These are phyloP conservation scores for Aphanomyces euteiches DNA, from an alignment of 352 stramenopile genomes.

Conservation along the genomic window DNA sequence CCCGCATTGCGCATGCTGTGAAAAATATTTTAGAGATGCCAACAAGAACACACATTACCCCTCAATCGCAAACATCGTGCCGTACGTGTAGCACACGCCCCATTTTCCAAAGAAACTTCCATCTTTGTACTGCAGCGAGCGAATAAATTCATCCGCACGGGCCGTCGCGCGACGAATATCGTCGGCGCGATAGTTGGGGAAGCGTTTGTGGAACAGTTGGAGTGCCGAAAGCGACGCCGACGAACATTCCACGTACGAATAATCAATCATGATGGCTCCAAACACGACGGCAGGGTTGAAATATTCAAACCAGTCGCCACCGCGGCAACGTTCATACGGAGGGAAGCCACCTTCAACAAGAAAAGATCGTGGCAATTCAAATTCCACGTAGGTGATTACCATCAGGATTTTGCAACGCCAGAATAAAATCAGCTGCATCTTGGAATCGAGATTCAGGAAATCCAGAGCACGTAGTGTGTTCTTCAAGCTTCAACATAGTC, in stretches of 20 bases:
- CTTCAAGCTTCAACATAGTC: conserved; percentile 38
- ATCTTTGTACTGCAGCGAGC: conserved; percentile 81
- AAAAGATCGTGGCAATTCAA: background rate
- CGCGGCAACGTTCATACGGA: conserved; percentile 32
- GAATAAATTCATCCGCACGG: conserved; percentile 71
- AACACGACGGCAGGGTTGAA: conserved; percentile 90
- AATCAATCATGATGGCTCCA: conserved; percentile 95
- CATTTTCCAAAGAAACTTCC: conserved; percentile 86
- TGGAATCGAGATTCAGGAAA: conserved; percentile 61
- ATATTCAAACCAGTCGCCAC: conserved; percentile 78
- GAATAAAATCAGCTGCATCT: conserved; percentile 78
- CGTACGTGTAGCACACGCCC: conserved; percentile 91
- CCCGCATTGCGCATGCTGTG: conserved; percentile 30
- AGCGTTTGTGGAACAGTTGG: conserved; percentile 61
- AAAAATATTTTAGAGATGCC: background rate
- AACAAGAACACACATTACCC: conserved; percentile 39
- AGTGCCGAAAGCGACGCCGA: conserved; percentile 83
- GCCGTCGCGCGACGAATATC: conserved; percentile 56
- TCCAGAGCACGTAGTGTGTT: conserved; percentile 4
- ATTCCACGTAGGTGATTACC: conserved; percentile 29
- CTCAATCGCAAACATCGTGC: conserved; percentile 88
- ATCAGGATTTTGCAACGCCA: conserved; percentile 88
- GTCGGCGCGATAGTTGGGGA: conserved; percentile 46
- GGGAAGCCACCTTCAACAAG: conserved; percentile 27
- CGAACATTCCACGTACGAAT: conserved; percentile 89